A percentile compares a stretch with the other conserved stretches of the same genome.
Evolutionary conservation across 31 red algal genomes (phyloP).

Genomic region (Asparagopsis taxiformis): DNA sequence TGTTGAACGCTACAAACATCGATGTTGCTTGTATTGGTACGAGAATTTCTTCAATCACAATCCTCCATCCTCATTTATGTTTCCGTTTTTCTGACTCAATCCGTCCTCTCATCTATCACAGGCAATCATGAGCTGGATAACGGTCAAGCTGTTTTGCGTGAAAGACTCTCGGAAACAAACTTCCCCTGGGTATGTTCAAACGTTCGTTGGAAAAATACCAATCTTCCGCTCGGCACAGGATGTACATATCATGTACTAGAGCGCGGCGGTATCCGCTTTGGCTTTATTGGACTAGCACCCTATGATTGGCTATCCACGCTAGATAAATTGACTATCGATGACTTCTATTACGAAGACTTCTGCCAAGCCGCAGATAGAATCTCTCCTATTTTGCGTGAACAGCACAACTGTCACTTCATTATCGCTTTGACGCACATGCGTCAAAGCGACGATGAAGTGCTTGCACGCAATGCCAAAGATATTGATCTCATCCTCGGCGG

Average conservation of each 20-base stretch:
- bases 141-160: constrained; percentile 28
- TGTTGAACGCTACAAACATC: constrained; percentile 46
- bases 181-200: constrained; percentile 75
- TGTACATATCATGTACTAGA: not conserved
- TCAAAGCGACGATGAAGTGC: constrained; percentile 48
- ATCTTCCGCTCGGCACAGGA: constrained; percentile 4
- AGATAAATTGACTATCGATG: not conserved
- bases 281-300: constrained; percentile 66
- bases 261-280: constrained; percentile 35
- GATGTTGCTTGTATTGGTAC: constrained; percentile 49
- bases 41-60: not conserved
- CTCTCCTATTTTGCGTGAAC: constrained; percentile 7
- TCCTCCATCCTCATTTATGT: not conserved
- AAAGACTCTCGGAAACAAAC: constrained; percentile 40
- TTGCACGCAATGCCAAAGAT: constrained; percentile 25
- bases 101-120: not conserved
- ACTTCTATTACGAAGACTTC: constrained; percentile 31
- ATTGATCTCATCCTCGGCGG: constrained; percentile 71
- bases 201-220: constrained; percentile 3
- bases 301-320: constrained; percentile 48
- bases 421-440: constrained; percentile 80
- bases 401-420: constrained; percentile 36
- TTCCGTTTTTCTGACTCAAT: no score
- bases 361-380: constrained; percentile 12
- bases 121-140: constrained; percentile 82